phyloP scores from a whole-genome alignment of 2,329 filamentous ascomycete species.

The Amauroascus verrucosus region DNA sequence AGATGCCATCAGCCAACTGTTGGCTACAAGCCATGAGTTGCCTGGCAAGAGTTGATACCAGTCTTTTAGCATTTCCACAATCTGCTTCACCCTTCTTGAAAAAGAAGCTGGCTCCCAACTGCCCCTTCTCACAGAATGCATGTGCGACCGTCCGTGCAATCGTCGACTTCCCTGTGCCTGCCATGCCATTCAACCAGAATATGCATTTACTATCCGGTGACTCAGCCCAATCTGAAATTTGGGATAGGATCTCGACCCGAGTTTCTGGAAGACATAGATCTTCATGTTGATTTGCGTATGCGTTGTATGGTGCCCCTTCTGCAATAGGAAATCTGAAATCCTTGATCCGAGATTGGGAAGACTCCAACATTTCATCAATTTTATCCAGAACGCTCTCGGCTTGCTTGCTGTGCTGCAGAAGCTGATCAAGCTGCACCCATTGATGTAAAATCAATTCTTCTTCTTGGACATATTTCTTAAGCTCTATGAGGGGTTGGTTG shows the following conservation, averaged over 20 bases:
- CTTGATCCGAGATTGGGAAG: too few relatives aligned
- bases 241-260: constrained; percentile 15
- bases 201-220: constrained; percentile 14
- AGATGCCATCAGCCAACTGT: background rate
- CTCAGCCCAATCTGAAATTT: constrained; percentile 17
- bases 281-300: background rate
- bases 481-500: too few relatives aligned
- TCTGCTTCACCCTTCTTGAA: constrained; percentile 11
- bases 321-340: background rate
- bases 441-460: too few relatives aligned
- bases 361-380: too few relatives aligned
- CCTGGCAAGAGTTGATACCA: constrained; percentile 22
- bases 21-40: background rate
- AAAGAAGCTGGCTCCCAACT: constrained; percentile 21
- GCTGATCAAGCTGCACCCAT: too few relatives aligned
- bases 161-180: constrained; percentile 17
- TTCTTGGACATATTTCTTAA: too few relatives aligned
- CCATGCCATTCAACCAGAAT: constrained; percentile 24
- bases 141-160: constrained; percentile 13
- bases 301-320: background rate
- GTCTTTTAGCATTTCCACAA: constrained; percentile 14
- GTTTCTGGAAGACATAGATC: constrained; percentile 17
- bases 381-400: too few relatives aligned
- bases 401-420: too few relatives aligned
- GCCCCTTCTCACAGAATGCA: background rate